phyloP scores from a whole-genome alignment of 2,329 filamentous ascomycete species.

The Aureobasidium vineae region DNA sequence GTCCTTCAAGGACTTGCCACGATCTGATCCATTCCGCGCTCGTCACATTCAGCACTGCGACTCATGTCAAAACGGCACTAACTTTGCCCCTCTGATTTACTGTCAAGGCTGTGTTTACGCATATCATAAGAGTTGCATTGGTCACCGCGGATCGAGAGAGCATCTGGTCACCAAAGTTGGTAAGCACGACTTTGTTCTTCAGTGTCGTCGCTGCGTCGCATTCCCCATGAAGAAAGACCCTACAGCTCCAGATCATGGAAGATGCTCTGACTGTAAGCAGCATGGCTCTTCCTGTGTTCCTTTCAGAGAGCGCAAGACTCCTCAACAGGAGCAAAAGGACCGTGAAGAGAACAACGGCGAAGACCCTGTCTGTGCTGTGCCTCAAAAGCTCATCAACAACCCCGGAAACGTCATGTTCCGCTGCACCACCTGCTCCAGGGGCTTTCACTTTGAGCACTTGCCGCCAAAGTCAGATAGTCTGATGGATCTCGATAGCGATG shows the following conservation, averaged over 20 bases:
- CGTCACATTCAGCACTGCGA: slow-evolving; percentile 72
- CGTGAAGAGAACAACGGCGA: slow-evolving; percentile 73
- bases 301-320: slow-evolving; percentile 69
- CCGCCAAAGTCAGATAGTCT: slow-evolving; percentile 51
- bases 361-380: slow-evolving; percentile 70
- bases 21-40: slow-evolving; percentile 64
- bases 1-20: slow-evolving; percentile 62
- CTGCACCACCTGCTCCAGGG: slow-evolving; percentile 72
- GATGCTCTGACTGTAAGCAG: slow-evolving; percentile 68
- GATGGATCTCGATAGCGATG: slow-evolving; percentile 47
- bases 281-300: slow-evolving; percentile 68
- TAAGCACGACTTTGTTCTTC: slow-evolving; percentile 75
- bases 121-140: slow-evolving; percentile 82
- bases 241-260: slow-evolving; percentile 65
- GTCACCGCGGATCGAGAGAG: slow-evolving; percentile 69
- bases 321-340: slow-evolving; percentile 78
- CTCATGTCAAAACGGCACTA: slow-evolving; percentile 61
- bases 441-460: slow-evolving; percentile 82
- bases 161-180: slow-evolving; percentile 86
- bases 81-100: slow-evolving; percentile 70
- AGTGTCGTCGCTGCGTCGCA: slow-evolving; percentile 83
- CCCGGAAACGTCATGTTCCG: slow-evolving; percentile 75
- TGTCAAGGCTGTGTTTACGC: slow-evolving; percentile 88
- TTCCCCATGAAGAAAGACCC: slow-evolving; percentile 65
- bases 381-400: slow-evolving; percentile 68